phyloP scores from a whole-genome alignment of 2,329 filamentous ascomycete species.

The Chalaropsis thielavioides region DNA sequence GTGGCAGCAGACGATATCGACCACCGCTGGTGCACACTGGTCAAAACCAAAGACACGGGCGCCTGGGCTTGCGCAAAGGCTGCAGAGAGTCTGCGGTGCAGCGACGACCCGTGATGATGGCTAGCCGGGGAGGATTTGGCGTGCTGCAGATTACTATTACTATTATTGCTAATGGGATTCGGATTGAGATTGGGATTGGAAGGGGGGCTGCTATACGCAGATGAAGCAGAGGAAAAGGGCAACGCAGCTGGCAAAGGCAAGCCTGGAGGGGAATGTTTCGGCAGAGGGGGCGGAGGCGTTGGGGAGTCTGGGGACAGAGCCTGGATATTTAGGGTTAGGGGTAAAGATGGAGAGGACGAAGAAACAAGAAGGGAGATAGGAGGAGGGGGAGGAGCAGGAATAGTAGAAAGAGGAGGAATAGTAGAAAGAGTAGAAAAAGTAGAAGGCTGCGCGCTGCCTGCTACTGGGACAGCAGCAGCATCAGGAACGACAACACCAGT shows the following conservation, averaged over 20 bases:
- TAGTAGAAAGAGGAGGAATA: background rate
- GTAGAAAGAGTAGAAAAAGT: background rate
- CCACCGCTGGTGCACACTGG: background rate
- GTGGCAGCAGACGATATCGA: background rate
- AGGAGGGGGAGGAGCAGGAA: background rate
- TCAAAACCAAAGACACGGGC: background rate
- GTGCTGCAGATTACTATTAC: background rate
- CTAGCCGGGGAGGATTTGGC: background rate
- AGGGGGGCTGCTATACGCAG: no score
- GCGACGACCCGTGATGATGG: background rate
- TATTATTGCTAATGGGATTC: background rate
- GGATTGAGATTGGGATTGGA: no score
- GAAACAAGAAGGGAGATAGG: background rate
- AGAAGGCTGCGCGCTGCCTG: background rate
- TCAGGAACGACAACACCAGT: background rate
- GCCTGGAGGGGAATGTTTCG: constrained; percentile 1
- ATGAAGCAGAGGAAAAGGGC: background rate
- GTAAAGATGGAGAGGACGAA: background rate
- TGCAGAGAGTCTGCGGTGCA: constrained; percentile 1
- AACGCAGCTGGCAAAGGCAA: background rate
- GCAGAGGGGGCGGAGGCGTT: background rate
- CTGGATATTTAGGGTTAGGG: background rate
- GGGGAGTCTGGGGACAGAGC: background rate
- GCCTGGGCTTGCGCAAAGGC: background rate
- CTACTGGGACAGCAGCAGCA: background rate